Percentiles rank a stretch among this genome's conserved stretches.
Conservation (phyloP, 495 filamentous ascomycete genomes). For the Lichina pygmaea region DNA sequence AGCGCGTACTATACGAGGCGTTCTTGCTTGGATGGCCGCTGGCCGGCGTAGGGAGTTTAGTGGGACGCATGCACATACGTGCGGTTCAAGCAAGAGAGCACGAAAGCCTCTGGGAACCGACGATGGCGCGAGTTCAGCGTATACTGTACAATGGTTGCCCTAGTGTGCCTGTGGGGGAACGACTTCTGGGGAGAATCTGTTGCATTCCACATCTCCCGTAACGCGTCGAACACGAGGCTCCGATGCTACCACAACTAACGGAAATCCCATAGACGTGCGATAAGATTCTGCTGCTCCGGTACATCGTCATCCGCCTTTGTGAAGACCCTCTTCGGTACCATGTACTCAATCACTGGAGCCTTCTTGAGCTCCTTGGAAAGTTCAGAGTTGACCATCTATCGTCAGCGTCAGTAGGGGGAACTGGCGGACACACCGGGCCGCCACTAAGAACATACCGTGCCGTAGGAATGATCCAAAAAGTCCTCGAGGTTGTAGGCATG, state of each 20-base stretch:
- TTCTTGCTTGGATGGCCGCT: no score
- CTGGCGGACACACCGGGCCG: neutral
- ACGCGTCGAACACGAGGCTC: no score
- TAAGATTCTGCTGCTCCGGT: constrained; percentile 17
- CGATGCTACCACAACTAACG: neutral
- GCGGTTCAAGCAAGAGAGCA: no score
- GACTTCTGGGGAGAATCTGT: no score
- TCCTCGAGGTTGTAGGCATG: constrained; percentile 78
- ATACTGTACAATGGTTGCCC: no score
- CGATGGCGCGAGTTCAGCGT: no score
- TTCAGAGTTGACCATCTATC: constrained; percentile 58
- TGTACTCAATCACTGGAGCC: constrained; percentile 66
- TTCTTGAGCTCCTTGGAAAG: constrained; percentile 61
- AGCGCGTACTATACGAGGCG: no score
- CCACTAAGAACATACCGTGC: constrained; percentile 29
- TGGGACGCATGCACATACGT: no score
- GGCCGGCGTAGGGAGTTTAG: no score
- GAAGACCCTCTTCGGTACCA: constrained; percentile 80
- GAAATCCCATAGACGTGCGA: constrained; percentile 31
- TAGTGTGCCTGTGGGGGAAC: no score
- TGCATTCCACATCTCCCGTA: no score
- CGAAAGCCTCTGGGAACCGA: no score
- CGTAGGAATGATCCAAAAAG: constrained; percentile 87
- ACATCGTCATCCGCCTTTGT: constrained; percentile 21
- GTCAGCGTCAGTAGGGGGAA: neutral